Base-by-base conservation (phyloP, 2,329 filamentous ascomycete genomes). In the Scopulariopsis brevicaulis region DNA sequence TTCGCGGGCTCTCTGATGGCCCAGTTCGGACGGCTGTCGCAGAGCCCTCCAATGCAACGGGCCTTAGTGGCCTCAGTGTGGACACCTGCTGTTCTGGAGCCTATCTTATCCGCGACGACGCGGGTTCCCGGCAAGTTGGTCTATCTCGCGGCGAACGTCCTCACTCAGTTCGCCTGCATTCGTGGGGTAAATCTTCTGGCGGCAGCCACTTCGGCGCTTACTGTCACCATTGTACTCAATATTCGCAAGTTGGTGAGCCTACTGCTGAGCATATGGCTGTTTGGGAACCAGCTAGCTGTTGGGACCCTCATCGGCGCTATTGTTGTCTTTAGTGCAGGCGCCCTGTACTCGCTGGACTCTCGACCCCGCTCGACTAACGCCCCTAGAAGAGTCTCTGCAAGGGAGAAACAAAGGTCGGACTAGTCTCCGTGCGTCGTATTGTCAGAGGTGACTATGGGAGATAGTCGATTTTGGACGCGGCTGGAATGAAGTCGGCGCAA, bases 171-270 rank as follows among this genome's bases (percentile, higher is more conserved):
- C 66, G 82, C 91, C 25, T 99, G 94, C 70, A 97, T 99, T 62
- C 88, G 92, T 3, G 94, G 94, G 1, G 94, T 99, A 59, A 97
- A 97, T 64, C 80, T 96, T n/a, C 78, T 99, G 4, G 92, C 90
- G 1, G 89, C 93, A 0, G 87, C 86, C 58, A 90, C 90, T 3
- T 93, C 92, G 3, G 95, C 94, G 0, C 79, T 99, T 58, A 97
- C 94, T 0, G 94, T 99, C 25, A 96, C 93, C 1, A 96, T 99
- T 65, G 91, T 97, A 54, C 78, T 99, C 60, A 99, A 97, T 69
- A 89, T 99, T 60, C 83, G 94, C 64, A 99, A 99, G 72, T 77
- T 99, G 22, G 87, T 96, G 58, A 96, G 92, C 65, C 80, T 97
- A 60, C 75, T 97, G 61, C 71, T 97, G 59, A 96, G 92, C 65